Evolutionary conservation across 805 yeast species (phyloP).

Genomic region (Metschnikowia lunata): DNA sequence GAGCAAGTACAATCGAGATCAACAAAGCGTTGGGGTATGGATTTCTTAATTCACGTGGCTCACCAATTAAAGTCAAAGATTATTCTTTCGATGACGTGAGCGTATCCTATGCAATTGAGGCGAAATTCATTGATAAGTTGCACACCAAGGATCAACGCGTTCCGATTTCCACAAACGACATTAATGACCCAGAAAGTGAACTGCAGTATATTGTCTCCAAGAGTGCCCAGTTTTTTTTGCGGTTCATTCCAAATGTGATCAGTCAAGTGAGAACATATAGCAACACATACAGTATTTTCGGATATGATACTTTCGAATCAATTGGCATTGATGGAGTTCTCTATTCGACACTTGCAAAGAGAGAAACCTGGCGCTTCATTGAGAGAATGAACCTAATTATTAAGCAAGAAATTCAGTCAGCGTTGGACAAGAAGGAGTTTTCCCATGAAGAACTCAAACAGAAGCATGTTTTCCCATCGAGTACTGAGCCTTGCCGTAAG

Average conservation of each 20-base stretch:
- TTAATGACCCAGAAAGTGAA: slow-evolving; percentile 32
- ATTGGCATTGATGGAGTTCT: slow-evolving; percentile 36
- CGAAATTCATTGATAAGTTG: slow-evolving; percentile 48
- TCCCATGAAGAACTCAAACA: slow-evolving; percentile 28
- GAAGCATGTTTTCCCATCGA: slow-evolving; percentile 22
- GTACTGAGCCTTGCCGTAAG: neutral
- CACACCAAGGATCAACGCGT: slow-evolving; percentile 27
- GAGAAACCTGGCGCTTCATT: slow-evolving; percentile 32
- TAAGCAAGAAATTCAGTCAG: slow-evolving; percentile 35
- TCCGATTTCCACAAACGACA: slow-evolving; percentile 31
- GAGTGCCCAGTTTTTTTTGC: slow-evolving; percentile 32
- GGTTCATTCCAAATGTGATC: slow-evolving; percentile 37
- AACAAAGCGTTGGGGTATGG: slow-evolving; percentile 53
- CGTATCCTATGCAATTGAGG: slow-evolving; percentile 49
- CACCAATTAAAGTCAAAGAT: slow-evolving; percentile 51
- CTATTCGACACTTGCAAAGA: slow-evolving; percentile 21
- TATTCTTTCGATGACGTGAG: slow-evolving; percentile 41
- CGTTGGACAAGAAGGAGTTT: slow-evolving; percentile 24
- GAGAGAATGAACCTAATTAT: slow-evolving; percentile 26
- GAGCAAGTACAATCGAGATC: slow-evolving; percentile 31
- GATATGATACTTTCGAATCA: slow-evolving; percentile 24
- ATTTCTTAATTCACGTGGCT: slow-evolving; percentile 43
- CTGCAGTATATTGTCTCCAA: slow-evolving; percentile 35
- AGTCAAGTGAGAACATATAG: slow-evolving; percentile 25
- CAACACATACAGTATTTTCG: slow-evolving; percentile 22